Base-by-base conservation (phyloP, 1,284 basidiomycete species). In the Ustilago loliicola region DNA sequence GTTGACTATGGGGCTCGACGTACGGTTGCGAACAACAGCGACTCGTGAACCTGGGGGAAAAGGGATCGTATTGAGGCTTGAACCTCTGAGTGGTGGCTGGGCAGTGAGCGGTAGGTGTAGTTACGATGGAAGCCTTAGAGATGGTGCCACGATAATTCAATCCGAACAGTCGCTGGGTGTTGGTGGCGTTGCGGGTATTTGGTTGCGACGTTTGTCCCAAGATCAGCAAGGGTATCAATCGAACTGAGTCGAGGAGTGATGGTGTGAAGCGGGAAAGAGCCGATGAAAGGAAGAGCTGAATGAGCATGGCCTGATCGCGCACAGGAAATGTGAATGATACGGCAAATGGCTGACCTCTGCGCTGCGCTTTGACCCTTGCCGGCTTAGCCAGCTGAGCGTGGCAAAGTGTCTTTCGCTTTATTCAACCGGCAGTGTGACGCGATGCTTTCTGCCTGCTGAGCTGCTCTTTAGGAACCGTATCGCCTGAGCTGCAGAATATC, bases 251-350 rank as follows among this genome's bases (percentile, higher is more conserved):
- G 59, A 61, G 19, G 25, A 11, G 48, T 50, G 54, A 61, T 47
- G 62, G n/a, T 59, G 42, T 47, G 27, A 21, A 19, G 36, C 29
- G 29, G 32, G 36, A 42, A 52, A 19, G 50, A 30, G 48, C 15
- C 48, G 23, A 50, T 11, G 10, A 27, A 55, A 34, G 21, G 53
- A 36, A 36, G n/a, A 21, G 42, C 19, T 47, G 42, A 57, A 34
- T 60, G 61, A 65, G 53, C 54, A 29, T 66, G 69, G 63, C 60
- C 45, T 66, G 63, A 72, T 54, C 69, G 69, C 63, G 59, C 50
- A n/a, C 42, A 45, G 17, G 42, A 45, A n/a, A n/a, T n/a, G n/a
- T 34, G 32, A 34, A 40, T 40, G 38, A 21, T 21, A 45, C 42
- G 42, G n/a, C 42, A 42, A 34, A 25, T 50, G 4, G n/a, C 25